Evolutionary conservation across 2,329 filamentous ascomycete species (phyloP), one percentile per base, ranked within the genome.

Genomic region (Westerdykella sp.): DNA sequence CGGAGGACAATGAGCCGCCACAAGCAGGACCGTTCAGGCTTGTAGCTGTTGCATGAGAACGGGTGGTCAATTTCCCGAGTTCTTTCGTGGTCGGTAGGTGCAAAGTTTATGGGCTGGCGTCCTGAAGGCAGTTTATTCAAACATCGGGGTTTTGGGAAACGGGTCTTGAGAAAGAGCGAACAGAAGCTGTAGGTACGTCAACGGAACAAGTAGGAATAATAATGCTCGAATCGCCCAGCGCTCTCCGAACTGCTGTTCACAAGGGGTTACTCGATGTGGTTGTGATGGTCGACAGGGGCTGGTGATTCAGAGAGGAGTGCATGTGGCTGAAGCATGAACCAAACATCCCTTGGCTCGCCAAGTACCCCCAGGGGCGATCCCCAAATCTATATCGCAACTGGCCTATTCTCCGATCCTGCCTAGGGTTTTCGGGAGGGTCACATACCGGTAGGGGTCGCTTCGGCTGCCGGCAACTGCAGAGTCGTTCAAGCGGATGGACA

Each of bases 1-100:
- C 62, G 62, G 63, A 62, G 55, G 48, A 43, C 42, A 45, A 34
- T 49, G 44, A 62, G 54, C 63, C 63, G 63, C 53, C 41, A 47
- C 50, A 32, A 46, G 49, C 31, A 41, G 21, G 38, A 38, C 23
- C 42, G 45, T 48, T 39, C 48, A 41, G 47, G 39, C 46, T 41
- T 31, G 45, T 42, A 41, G 39, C 39, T 15, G 45, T 50, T 45
- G 38, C 37, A 44, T 44, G 38, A 28, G 25, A 28, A 28, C 25
- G 25, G 25, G 25, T 28, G 25, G 25, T 28, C 7, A 7, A 28
- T 12, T 10, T 28, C 7, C 16, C 21, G 28, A 28, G 30, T 11
- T 11, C 13, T 28, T 28, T 22, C 38, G 38, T 30, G 22, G 38
- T 22, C 30, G 21, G 14, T 40, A 13, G 30, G 22, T 22, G 25